phyloP scores from a whole-genome alignment of 2,329 filamentous ascomycete species.

The Metarhizium robertsii region DNA sequence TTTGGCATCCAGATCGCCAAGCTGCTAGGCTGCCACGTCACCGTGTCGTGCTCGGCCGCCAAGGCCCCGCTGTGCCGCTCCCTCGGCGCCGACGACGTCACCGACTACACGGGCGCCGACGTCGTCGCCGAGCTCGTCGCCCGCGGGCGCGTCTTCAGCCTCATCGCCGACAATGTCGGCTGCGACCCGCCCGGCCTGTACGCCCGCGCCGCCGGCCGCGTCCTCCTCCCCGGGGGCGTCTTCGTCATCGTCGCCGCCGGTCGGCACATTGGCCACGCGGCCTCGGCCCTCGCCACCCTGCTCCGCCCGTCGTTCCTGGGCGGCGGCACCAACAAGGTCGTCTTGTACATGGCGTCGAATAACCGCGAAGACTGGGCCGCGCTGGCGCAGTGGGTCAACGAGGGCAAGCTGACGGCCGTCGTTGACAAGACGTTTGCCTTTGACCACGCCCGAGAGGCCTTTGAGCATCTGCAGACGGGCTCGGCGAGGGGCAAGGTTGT shows the following conservation, averaged over 20 bases:
- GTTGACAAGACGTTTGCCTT: constrained; percentile 48
- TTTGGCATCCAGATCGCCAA: constrained; percentile 59
- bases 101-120: constrained; percentile 48
- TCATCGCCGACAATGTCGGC: constrained; percentile 54
- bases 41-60: constrained; percentile 47
- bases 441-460: constrained; percentile 46
- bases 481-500: constrained; percentile 45
- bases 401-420: constrained; percentile 47
- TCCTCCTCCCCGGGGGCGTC: constrained; percentile 35
- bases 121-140: constrained; percentile 36
- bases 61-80: constrained; percentile 49
- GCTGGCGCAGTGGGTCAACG: constrained; percentile 44
- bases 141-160: constrained; percentile 36
- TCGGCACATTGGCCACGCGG: constrained; percentile 15
- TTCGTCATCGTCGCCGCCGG: constrained; percentile 42
- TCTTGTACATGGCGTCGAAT: constrained; percentile 29
- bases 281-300: constrained; percentile 15
- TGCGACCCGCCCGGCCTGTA: constrained; percentile 40
- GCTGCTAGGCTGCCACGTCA: constrained; percentile 49
- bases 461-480: constrained; percentile 47
- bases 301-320: constrained; percentile 26
- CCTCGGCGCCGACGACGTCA: constrained; percentile 55
- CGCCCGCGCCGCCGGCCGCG: constrained; percentile 34
- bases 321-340: constrained; percentile 31
- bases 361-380: constrained; percentile 35